phyloP scores from a whole-genome alignment of 2,329 filamentous ascomycete species.

The Mariannaea elegans region DNA sequence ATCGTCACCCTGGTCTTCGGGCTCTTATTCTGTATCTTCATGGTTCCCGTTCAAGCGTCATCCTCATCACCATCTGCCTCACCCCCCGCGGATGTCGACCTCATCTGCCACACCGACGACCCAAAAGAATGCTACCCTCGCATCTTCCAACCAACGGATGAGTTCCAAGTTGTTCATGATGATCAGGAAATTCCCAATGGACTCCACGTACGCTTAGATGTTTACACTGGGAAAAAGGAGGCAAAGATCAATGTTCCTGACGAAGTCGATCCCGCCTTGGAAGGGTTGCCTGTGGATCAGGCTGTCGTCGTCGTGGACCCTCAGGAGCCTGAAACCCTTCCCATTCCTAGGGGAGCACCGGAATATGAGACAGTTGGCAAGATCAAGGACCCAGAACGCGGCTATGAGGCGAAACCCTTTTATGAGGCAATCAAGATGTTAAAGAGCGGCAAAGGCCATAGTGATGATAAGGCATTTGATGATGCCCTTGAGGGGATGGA shows the following conservation, averaged over 20 bases:
- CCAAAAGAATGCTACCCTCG: conserved; percentile 71
- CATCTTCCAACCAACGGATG: conserved; percentile 69
- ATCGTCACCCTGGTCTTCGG: conserved; percentile 38
- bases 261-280: conserved; percentile 57
- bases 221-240: conserved; percentile 70
- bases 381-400: conserved; percentile 60
- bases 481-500: conserved; percentile 65
- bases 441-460: conserved; percentile 51
- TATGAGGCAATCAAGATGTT: conserved; percentile 58
- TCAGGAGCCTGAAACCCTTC: conserved; percentile 46
- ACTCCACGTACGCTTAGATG: conserved; percentile 72
- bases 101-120: conserved; percentile 72
- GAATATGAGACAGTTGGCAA: conserved; percentile 65
- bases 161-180: conserved; percentile 70
- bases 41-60: conserved; percentile 37
- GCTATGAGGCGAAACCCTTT: conserved; percentile 46
- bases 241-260: conserved; percentile 71
- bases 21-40: conserved; percentile 40
- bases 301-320: conserved; percentile 65
- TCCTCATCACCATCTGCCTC: conserved; percentile 43
- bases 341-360: conserved; percentile 60
- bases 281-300: conserved; percentile 62
- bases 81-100: conserved; percentile 55
- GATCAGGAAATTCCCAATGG: conserved; percentile 73
- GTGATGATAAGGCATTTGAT: conserved; percentile 51